Base-by-base conservation (phyloP, 371 early-diverging fungal species). In the Coemansia sp. region DNA sequence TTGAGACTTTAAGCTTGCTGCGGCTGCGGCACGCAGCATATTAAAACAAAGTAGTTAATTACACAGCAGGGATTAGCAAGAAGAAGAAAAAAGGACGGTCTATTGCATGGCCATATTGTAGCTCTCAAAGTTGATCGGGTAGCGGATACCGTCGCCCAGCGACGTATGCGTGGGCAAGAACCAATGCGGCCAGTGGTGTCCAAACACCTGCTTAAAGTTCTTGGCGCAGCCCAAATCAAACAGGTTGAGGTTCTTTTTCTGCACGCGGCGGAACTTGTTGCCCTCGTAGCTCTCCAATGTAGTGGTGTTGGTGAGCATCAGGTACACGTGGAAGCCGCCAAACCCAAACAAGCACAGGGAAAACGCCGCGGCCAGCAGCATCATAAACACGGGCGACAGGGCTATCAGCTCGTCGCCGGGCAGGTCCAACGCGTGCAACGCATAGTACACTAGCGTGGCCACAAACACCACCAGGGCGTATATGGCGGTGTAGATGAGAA, bases 291-390 rank as follows among this genome's bases (percentile, higher is more conserved):
- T 63, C 59, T 99, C 99, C 61, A 98, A 92, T 5, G 96, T 97
- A 1, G 98, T 98, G 20, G 90, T 89, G 76, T 98, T 98, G 57
- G 79, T 83, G 10, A 81, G 65, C 53, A 90, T 64, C 70, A 93
- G 88, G 66, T 90, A 92, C 11, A 89, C 63, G 65, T 96, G 96
- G 76, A 87, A 96, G 9, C 83, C 79, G 14, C 85, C 77, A 52
- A 98, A 81, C 1, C 89, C 80, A 6, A 60, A 2, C 49, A 79
- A 54, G 2, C 61, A 53, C 16, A 75, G 0, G 0, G 71, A 39
- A 34, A 79, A 79, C 11, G 70, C 35, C 1, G 50, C 20, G 2
- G 70, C 51, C 2, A 64, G 34, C 13, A 73, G 39, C 36, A 60
- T 38, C 43, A 77, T 48, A 6, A 69, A 58, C 1, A 79, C 45